Evolutionary conservation across 805 yeast genomes (phyloP).

Genomic region (Saccharomycopsis fodiens): DNA sequence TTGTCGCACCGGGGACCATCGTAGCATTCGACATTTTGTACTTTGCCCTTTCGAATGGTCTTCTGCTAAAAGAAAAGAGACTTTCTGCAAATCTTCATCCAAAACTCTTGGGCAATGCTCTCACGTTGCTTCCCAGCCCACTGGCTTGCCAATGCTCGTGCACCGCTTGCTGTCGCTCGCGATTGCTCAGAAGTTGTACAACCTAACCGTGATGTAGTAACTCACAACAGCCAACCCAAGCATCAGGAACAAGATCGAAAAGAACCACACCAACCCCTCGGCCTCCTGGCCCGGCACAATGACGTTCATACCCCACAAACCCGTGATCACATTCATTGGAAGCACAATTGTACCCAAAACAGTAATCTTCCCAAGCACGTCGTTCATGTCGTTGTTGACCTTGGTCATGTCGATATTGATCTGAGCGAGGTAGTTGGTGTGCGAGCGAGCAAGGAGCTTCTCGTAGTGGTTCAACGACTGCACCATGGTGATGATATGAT

Average conservation of each 20-base stretch:
- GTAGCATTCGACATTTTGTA: too few species aligned
- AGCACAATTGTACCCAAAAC: constrained; percentile 90
- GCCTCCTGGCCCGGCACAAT: constrained; percentile 85
- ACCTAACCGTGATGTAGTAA: constrained; percentile 25
- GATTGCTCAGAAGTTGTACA: constrained; percentile 18
- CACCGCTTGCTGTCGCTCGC: too few species aligned
- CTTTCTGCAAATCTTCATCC: too few species aligned
- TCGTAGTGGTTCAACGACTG: constrained; percentile 93
- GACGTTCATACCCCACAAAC: constrained; percentile 99
- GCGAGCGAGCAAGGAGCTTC: constrained; percentile 88
- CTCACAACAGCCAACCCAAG: constrained; percentile 37
- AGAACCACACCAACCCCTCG: constrained; percentile 61
- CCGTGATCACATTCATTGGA: constrained; percentile 93
- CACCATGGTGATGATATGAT: constrained; percentile 95
- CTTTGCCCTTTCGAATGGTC: too few species aligned
- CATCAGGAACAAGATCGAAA: constrained; percentile 42
- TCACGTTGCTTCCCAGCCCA: too few species aligned
- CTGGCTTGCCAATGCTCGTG: too few species aligned
- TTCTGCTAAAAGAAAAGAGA: too few species aligned
- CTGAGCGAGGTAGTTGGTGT: constrained; percentile 92
- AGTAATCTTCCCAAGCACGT: constrained; percentile 88
- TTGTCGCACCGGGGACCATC: too few species aligned
- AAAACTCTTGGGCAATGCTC: too few species aligned
- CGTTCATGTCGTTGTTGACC: constrained; percentile 95
- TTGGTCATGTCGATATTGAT: constrained; percentile 96